phyloP scores from a whole-genome alignment of 768 basidiomycete species.

The Artomyces pyxidatus region DNA sequence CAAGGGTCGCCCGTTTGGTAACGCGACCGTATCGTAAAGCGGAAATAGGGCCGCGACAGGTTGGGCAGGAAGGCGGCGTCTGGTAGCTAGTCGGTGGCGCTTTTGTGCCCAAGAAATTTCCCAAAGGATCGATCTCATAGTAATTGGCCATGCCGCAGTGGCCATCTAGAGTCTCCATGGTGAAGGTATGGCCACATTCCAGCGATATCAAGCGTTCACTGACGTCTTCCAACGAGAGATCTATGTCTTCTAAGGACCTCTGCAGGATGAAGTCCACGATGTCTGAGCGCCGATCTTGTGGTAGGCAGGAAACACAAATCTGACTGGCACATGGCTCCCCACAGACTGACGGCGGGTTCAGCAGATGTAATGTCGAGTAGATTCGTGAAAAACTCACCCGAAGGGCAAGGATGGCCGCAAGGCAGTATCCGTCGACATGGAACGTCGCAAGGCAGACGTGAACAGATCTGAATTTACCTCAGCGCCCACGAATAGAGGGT shows the following conservation, averaged over 20 bases:
- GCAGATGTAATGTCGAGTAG: background rate
- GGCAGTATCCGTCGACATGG: conserved; percentile 22
- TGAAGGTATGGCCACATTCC: conserved; percentile 32
- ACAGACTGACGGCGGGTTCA: conserved; percentile 22
- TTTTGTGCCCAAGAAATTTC: conserved; percentile 17
- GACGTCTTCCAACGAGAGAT: conserved; percentile 20
- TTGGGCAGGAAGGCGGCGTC: conserved; percentile 26
- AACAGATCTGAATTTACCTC: conserved; percentile 30
- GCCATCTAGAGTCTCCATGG: conserved; percentile 32
- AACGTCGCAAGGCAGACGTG: conserved; percentile 29
- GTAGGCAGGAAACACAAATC: conserved; percentile 25
- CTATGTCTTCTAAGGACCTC: conserved; percentile 20
- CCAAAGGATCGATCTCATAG: conserved; percentile 22
- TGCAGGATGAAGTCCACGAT: conserved; percentile 32
- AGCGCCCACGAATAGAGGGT: too few relatives aligned
- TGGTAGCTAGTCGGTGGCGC: conserved; percentile 24
- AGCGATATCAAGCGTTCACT: conserved; percentile 22
- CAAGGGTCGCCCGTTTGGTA: conserved; percentile 28
- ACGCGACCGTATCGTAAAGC: conserved; percentile 28
- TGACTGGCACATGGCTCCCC: conserved; percentile 29
- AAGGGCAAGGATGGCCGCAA: conserved; percentile 33
- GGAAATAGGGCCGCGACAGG: conserved; percentile 27
- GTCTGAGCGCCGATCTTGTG: conserved; percentile 16
- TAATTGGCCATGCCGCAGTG: conserved; percentile 23
- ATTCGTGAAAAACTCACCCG: conserved; percentile 18